phyloP scores from a whole-genome alignment of 2,329 filamentous ascomycete species.

The Pseudopithomyces chartarum region DNA sequence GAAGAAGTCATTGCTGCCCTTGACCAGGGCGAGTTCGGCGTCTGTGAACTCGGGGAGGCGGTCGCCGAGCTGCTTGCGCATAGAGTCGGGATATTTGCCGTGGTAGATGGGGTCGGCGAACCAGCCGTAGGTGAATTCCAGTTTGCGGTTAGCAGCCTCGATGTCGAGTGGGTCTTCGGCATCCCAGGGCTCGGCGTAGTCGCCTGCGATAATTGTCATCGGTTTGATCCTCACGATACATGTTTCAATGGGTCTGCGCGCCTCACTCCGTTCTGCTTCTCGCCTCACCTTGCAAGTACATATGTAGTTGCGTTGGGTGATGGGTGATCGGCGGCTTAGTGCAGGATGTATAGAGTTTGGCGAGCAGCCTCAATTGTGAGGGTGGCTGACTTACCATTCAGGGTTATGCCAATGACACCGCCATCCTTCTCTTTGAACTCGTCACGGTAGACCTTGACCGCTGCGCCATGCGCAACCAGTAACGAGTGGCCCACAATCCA shows the following conservation, averaged over 20 bases:
- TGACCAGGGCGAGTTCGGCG: slow-evolving; percentile 47
- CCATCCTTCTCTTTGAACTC: slow-evolving; percentile 76
- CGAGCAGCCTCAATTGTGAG: slow-evolving; percentile 11
- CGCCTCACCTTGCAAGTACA: background rate
- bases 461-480: slow-evolving; percentile 77
- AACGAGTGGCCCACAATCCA: slow-evolving; percentile 85
- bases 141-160: slow-evolving; percentile 41
- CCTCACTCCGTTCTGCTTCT: background rate
- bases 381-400: slow-evolving; percentile 66
- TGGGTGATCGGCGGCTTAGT: slow-evolving; percentile 22
- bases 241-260: background rate
- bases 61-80: slow-evolving; percentile 44
- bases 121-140: slow-evolving; percentile 52
- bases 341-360: slow-evolving; percentile 23
- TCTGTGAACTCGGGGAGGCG: slow-evolving; percentile 46
- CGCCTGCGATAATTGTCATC: slow-evolving; percentile 50
- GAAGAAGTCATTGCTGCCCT: slow-evolving; percentile 33
- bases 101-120: slow-evolving; percentile 40
- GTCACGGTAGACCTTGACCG: slow-evolving; percentile 80
- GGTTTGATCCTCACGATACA: slow-evolving; percentile 13
- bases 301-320: slow-evolving; percentile 23
- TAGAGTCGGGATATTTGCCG: slow-evolving; percentile 46
- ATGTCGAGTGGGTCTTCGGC: slow-evolving; percentile 14
- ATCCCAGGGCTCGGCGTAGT: slow-evolving; percentile 49
- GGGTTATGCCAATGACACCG: slow-evolving; percentile 83